Evolutionary conservation across 352 stramenopile genomes (phyloP), one percentile per base, ranked within the genome.

Genomic region (Globisporangium paroecandrum): DNA sequence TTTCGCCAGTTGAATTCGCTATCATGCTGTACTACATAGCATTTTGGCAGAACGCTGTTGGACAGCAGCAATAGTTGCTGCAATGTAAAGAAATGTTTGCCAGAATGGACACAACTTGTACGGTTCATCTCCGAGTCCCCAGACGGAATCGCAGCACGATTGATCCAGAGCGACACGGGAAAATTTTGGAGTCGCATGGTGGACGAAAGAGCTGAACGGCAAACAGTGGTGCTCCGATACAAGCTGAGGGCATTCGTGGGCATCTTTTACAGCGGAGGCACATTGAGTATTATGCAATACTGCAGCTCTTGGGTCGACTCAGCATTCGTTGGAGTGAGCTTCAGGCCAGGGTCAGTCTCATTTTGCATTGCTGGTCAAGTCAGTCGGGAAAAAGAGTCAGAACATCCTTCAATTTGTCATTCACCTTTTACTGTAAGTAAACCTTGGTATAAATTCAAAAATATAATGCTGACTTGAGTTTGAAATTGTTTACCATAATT

Each of bases 111-210:
- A 61, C 55, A 29, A 60, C 27, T 7, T 60, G 55, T 46, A 38
- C 55, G 2, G 55, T 61, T 46, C 55, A 32, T 34, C 38, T 61
- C 29, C 18, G 20, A 51, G 43, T 12, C 43, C 8, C 55, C 55
- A 61, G 29, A 61, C 55, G 55, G 55, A 22, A 61, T 61, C 20
- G 55, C 29, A 4, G 29, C 55, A 61, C 55, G 29, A 61, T 13
- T 46, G 55, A 38, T 61, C 24, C 55, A 61, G 55, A 41, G 29
- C 29, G 9, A 18, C 8, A n/a, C 43, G 18, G 2, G 18, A n/a
- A 61, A 61, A 29, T 61, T 46, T 46, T 24, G 32, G 32, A 51
- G 43, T 51, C 43, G 43, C 43, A 51, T 51, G 43, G 43, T 22
- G 43, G 6, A 51, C n/a, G 38, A 47, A 47, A 15, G 15, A 49